Evolutionary conservation across 306 rosid species (phyloP).

Genomic region (Quercus rubra): DNA sequence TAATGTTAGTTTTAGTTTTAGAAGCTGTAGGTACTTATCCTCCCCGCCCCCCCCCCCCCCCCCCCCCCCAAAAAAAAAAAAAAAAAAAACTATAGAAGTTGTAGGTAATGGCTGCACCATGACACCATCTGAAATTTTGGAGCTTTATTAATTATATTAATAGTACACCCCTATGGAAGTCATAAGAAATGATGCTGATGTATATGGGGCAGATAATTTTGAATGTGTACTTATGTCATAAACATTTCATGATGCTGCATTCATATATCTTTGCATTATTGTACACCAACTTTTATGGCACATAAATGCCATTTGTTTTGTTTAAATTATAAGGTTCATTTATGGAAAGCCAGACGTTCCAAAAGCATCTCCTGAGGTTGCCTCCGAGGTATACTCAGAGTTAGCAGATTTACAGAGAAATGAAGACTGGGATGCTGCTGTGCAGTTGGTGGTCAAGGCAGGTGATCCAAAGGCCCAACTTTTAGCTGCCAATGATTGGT

Average conservation of each 20-base stretch:
- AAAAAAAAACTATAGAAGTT: background rate
- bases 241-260: background rate
- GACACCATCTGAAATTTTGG: background rate
- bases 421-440: slow-evolving; percentile 80
- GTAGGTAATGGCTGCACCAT: background rate
- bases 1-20: slow-evolving; percentile 5
- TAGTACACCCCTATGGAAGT: background rate
- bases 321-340: slow-evolving; percentile 54
- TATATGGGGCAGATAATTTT: slow-evolving; percentile 6
- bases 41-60: accelerated
- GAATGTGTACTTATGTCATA: background rate
- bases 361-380: slow-evolving; percentile 57
- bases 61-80: too few relatives aligned
- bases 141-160: background rate
- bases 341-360: slow-evolving; percentile 98
- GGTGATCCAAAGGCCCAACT: slow-evolving; percentile 76
- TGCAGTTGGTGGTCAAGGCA: slow-evolving; percentile 80
- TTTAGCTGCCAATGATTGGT: slow-evolving; percentile 78
- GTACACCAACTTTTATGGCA: slow-evolving; percentile 2
- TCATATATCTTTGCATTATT: background rate
- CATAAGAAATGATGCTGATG: slow-evolving; percentile 2
- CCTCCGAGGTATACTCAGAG: slow-evolving; percentile 59
- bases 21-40: background rate
- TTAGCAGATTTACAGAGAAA: slow-evolving; percentile 59
- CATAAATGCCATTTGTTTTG: slow-evolving; percentile 5